Conservation (phyloP, 441 rosid species). For the Eutrema salsugineum region DNA sequence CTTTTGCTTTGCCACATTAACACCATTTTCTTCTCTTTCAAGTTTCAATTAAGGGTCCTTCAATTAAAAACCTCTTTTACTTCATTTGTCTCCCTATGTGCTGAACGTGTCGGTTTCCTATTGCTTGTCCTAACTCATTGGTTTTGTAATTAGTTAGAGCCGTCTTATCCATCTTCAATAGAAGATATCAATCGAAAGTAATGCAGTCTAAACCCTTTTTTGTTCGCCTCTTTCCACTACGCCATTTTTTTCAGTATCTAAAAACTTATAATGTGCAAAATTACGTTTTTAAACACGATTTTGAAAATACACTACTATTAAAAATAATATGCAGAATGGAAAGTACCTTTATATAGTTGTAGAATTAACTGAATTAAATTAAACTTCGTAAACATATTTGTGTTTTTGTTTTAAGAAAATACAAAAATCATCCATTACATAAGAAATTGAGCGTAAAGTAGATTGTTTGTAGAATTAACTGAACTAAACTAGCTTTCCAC, state of each 20-base stretch:
- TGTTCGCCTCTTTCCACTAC: background rate
- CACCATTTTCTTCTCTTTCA: conserved; percentile 19
- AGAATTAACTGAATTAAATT: too few relatives aligned
- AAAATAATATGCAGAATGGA: too few relatives aligned
- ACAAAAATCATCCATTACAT: too few relatives aligned
- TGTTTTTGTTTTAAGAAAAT: too few relatives aligned
- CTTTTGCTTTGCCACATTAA: conserved; percentile 28
- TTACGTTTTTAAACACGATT: too few relatives aligned
- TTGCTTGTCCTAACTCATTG: background rate
- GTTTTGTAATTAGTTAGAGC: conserved; percentile 17
- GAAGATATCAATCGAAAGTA: background rate
- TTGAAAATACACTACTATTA: too few relatives aligned
- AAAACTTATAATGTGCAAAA: too few relatives aligned
- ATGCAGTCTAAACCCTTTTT: background rate
- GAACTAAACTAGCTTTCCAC: too few relatives aligned
- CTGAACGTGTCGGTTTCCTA: conserved; percentile 21
- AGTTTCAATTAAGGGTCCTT: conserved; percentile 10
- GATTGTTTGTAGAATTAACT: too few relatives aligned
- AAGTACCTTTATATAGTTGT: too few relatives aligned
- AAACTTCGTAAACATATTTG: too few relatives aligned
- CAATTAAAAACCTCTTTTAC: conserved; percentile 5
- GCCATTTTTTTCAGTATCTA: background rate
- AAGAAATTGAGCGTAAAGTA: too few relatives aligned
- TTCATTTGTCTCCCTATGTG: conserved; percentile 11
- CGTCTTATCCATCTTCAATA: conserved; percentile 18